These are phyloP conservation scores for Acanthamoeba sp. DNA, from an alignment of 208 protist species.

Conservation along the genomic window DNA sequence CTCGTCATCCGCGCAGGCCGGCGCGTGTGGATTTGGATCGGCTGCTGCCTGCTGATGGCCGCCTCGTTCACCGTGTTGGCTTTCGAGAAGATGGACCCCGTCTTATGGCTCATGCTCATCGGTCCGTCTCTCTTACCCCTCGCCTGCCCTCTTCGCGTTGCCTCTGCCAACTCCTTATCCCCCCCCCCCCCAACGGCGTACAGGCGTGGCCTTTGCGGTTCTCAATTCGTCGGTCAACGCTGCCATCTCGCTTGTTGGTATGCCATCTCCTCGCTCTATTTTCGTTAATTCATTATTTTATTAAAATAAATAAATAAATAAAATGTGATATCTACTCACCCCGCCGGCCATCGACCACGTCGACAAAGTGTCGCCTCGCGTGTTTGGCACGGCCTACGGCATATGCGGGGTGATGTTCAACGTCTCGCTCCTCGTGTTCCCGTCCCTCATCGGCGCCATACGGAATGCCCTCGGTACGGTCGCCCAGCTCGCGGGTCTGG, in stretches of 20 bases:
- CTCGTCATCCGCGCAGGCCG: not conserved
- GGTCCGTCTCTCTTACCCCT: not conserved
- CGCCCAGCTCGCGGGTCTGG: not conserved
- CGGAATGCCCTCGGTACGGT: not conserved
- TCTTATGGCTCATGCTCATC: slow-evolving; percentile 55
- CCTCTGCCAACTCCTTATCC: not conserved
- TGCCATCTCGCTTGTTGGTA: slow-evolving; percentile 55
- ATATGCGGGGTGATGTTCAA: slow-evolving; percentile 71
- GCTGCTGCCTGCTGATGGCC: slow-evolving; percentile 37
- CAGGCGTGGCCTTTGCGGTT: slow-evolving; percentile 23
- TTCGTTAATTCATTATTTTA: not conserved
- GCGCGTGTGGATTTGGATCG: slow-evolving; percentile 48
- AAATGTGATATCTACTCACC: too few species aligned
- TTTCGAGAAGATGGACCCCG: slow-evolving; percentile 27
- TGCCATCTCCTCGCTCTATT: not conserved
- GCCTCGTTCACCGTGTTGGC: not conserved
- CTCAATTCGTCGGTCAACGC: slow-evolving; percentile 67
- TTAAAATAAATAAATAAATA: too few species aligned
- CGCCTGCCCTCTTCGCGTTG: not conserved
- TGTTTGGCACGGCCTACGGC: slow-evolving; percentile 65
- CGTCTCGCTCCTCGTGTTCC: not conserved
- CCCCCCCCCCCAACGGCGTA: too few species aligned
- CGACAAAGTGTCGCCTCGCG: not conserved
- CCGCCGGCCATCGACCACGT: not conserved
- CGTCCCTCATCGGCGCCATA: slow-evolving; percentile 25